These are phyloP conservation scores for Candida neerlandica DNA, from an alignment of 1,139 yeast species.

Conservation along the genomic window DNA sequence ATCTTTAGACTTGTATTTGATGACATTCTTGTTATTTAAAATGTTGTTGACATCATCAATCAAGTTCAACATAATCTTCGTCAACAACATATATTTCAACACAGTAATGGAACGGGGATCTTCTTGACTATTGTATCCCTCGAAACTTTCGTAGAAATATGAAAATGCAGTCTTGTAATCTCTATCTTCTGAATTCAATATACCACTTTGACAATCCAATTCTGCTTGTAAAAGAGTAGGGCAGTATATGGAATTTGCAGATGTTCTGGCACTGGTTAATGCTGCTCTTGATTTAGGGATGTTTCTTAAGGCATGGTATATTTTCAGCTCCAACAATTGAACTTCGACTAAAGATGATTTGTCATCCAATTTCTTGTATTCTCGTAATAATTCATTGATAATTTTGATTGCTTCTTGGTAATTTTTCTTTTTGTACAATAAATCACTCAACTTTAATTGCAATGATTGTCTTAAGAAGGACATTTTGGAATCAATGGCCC, in stretches of 20 bases:
- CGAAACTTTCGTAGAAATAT: conserved; percentile 92
- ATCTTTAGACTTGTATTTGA: conserved; percentile 71
- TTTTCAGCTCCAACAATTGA: conserved; percentile 86
- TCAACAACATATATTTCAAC: conserved; percentile 86
- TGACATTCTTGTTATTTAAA: conserved; percentile 75
- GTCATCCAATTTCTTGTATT: conserved; percentile 92
- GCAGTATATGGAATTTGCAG: conserved; percentile 93
- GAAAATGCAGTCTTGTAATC: conserved; percentile 97
- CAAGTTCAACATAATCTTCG: conserved; percentile 89
- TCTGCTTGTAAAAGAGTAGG: conserved; percentile 96
- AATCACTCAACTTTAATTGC: conserved; percentile 78
- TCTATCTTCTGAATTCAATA: conserved; percentile 93
- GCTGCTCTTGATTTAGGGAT: conserved; percentile 93
- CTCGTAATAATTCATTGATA: conserved; percentile 71
- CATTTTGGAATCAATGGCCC: conserved; percentile 85
- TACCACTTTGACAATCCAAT: conserved; percentile 92
- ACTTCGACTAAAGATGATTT: conserved; percentile 94
- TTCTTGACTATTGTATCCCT: conserved; percentile 69
- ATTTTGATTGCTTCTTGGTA: conserved; percentile 74
- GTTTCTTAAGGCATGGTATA: conserved; percentile 89
- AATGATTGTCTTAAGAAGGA: conserved; percentile 86
- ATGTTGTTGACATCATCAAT: conserved; percentile 84
- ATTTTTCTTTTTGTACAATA: conserved; percentile 65
- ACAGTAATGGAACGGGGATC: conserved; percentile 74
- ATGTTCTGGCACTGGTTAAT: conserved; percentile 91